phyloP scores from a whole-genome alignment of 208 protist genomes.

The Trypanosoma lewisi region DNA sequence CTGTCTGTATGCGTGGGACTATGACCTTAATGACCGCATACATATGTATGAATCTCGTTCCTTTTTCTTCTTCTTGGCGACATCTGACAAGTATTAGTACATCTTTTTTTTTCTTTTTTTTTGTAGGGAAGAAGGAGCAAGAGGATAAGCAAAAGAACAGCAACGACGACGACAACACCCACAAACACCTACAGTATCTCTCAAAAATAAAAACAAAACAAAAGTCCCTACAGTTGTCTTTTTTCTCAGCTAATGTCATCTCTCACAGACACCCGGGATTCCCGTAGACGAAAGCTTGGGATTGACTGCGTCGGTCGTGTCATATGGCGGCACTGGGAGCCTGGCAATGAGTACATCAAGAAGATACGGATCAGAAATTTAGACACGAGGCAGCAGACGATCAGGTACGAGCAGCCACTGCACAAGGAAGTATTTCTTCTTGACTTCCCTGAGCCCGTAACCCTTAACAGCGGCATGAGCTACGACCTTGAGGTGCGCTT shows the following conservation, averaged over 20 bases:
- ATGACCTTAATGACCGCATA: too few relatives aligned
- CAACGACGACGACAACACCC: too few relatives aligned
- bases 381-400: constrained; percentile 57
- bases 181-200: too few relatives aligned
- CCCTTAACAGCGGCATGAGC: constrained; percentile 77
- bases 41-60: too few relatives aligned
- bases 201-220: too few relatives aligned
- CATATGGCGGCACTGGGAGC: constrained; percentile 85
- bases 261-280: constrained; percentile 33
- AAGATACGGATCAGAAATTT: constrained; percentile 90
- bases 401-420: constrained; percentile 79
- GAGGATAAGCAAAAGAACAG: too few relatives aligned
- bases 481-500: constrained; percentile 78
- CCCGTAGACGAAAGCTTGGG: constrained; percentile 67
- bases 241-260: background rate
- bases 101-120: too few relatives aligned
- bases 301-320: constrained; percentile 82
- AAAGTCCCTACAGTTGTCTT: constrained; percentile 1
- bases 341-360: constrained; percentile 82
- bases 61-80: too few relatives aligned
- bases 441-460: constrained; percentile 83
- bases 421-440: constrained; percentile 77
- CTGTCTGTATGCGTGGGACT: too few relatives aligned
- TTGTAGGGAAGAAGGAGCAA: too few relatives aligned
- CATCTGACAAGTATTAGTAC: too few relatives aligned